Conservation (phyloP, 208 protist species). For the Giardia muris region DNA sequence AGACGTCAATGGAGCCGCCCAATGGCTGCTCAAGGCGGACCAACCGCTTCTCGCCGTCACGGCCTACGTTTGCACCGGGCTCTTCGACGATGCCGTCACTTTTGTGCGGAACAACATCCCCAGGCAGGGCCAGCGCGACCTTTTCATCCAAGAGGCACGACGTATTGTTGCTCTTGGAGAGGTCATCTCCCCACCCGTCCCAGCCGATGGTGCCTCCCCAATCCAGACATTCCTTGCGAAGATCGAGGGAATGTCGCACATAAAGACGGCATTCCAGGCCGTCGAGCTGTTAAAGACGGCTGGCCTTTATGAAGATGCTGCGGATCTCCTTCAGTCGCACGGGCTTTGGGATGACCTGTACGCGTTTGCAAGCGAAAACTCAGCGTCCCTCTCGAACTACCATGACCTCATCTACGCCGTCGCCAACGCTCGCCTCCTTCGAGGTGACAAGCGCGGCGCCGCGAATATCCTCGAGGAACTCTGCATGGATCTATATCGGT, state of each 20-base stretch:
- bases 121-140: neutral
- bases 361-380: neutral
- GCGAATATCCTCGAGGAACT: neutral
- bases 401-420: neutral
- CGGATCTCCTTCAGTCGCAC: neutral
- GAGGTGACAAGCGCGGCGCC: neutral
- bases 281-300: neutral
- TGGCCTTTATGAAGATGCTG: conserved; percentile 17
- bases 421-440: neutral
- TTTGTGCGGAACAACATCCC: conserved; percentile 4
- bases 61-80: neutral
- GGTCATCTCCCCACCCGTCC: neutral
- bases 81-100: neutral
- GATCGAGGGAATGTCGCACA: neutral
- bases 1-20: neutral
- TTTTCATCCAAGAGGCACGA: conserved; percentile 13
- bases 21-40: neutral
- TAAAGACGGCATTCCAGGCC: neutral
- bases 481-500: neutral
- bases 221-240: neutral
- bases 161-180: neutral
- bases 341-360: neutral
- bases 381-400: neutral
- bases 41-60: neutral
- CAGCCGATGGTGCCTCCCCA: neutral